These are phyloP conservation scores for Globisporangium spiculum DNA, from an alignment of 352 stramenopile genomes.

Conservation along the genomic window DNA sequence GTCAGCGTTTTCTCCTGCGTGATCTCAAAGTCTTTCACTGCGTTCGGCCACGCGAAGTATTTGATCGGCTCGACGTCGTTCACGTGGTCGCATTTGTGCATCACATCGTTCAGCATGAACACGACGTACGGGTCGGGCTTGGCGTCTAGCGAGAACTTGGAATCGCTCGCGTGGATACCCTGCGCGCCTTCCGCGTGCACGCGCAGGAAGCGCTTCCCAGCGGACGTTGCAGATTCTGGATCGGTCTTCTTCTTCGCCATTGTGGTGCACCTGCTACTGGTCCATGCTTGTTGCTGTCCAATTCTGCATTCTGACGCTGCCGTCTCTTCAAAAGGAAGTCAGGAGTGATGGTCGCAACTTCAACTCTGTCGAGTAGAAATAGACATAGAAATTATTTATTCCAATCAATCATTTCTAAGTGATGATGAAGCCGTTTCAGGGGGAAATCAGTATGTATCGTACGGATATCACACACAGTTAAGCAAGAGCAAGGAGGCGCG, in stretches of 20 bases:
- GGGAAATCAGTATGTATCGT: neutral
- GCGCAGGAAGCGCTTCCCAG: slow-evolving; percentile 19
- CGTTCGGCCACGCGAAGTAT: slow-evolving; percentile 48
- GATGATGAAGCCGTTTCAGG: neutral
- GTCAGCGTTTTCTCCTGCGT: slow-evolving; percentile 16
- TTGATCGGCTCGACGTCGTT: slow-evolving; percentile 39
- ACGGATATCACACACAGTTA: neutral
- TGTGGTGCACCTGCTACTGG: neutral
- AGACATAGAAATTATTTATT: neutral
- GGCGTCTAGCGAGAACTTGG: slow-evolving; percentile 32
- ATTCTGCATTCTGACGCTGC: neutral
- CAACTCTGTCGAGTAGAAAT: slow-evolving; percentile 4
- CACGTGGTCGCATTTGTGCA: slow-evolving; percentile 29
- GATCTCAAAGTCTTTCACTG: slow-evolving; percentile 35
- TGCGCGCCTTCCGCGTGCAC: slow-evolving; percentile 40
- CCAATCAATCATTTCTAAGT: slow-evolving; percentile 2
- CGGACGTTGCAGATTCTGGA: neutral
- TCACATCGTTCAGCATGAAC: slow-evolving; percentile 30
- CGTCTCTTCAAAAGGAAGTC: neutral
- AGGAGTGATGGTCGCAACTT: slow-evolving; percentile 13
- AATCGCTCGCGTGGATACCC: slow-evolving; percentile 24
- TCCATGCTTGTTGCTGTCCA: neutral
- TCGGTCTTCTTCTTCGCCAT: slow-evolving; percentile 10
- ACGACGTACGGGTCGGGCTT: slow-evolving; percentile 48
- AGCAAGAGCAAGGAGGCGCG: neutral